Evolutionary conservation across 1,139 yeast genomes (phyloP), one percentile per base, ranked within the genome.

Genomic region (Yamadazyma atmosphaerica): DNA sequence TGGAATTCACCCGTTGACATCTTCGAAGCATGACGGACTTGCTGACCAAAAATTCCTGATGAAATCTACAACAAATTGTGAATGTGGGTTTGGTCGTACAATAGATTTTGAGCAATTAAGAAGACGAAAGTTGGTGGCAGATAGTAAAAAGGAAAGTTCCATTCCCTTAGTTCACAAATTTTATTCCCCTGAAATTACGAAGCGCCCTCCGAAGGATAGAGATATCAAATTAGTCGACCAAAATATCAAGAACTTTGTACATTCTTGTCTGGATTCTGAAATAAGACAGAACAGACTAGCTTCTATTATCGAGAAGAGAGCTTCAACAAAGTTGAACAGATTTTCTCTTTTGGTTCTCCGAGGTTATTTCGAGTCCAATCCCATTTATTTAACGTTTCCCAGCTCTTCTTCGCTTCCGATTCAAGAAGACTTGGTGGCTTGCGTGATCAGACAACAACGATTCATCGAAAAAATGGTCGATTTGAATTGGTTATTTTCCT

Each of bases 391-490:
- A 11, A 37, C 42, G 7, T n/a, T 38, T 5, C 31, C 29, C n/a
- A 22, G 25, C 2, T 38, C 43, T 2, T 4, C 29, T 4, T 5
- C 16, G 7, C 21, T 22, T 4, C 25, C 49, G 1, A 28, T 28
- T 28, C 44, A 42, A 21, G 62, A 56, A 39, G 66, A 66, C 41
- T 50, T 68, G 32, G 65, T 61, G 10, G 66, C 63, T 1, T 60
- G 67, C 35, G 63, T 65, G 4, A 12, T 54, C 5, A 54, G 70
- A 21, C 73, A 68, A 43, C 60, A 60, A 35, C 40, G 55, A 15
- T 68, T 67, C 42, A 51, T 61, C 4, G 55, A 54, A 17, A 61
- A 63, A 37, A 63, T 68, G 62, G 57, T 57, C 30, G 41, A 47
- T 1, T 38, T 62, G 5, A 56, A 63, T 35, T 62, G 67, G 68